Conservation (phyloP, 192 early-diverging fungal species). For the Backusella westeae region DNA sequence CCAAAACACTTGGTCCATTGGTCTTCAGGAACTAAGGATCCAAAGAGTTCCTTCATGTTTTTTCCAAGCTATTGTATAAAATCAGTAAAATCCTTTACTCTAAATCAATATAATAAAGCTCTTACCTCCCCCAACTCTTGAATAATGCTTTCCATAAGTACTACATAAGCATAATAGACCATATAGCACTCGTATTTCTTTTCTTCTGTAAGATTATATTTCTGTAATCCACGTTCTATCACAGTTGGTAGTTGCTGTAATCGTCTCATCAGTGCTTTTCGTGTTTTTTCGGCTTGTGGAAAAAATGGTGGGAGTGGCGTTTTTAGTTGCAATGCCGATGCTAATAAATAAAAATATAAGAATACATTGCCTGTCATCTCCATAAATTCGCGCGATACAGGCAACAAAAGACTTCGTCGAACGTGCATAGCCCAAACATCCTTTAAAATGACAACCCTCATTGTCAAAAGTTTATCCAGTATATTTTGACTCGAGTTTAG, state of each 20-base stretch:
- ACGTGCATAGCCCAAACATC: constrained; percentile 49
- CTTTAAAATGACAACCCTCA: constrained; percentile 65
- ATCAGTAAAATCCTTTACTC: background rate
- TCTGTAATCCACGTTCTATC: constrained; percentile 33
- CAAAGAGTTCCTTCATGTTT: constrained; percentile 17
- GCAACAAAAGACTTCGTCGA: constrained; percentile 53
- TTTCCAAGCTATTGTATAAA: background rate
- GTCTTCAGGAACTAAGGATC: background rate
- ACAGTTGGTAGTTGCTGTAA: constrained; percentile 57
- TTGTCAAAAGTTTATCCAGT: constrained; percentile 71
- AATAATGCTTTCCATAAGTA: constrained; percentile 73
- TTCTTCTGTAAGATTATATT: constrained; percentile 9
- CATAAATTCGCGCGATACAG: constrained; percentile 53
- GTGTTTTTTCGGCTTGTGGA: constrained; percentile 64
- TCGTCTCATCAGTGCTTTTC: constrained; percentile 53
- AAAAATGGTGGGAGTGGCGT: constrained; percentile 74
- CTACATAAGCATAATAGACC: constrained; percentile 75
- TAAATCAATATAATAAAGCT: background rate
- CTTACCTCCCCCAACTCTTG: constrained; percentile 59
- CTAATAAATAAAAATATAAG: constrained; percentile 74
- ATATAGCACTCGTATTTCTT: constrained; percentile 59
- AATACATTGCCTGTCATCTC: constrained; percentile 68
- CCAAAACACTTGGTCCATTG: constrained; percentile 13
- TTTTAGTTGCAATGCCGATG: constrained; percentile 72
- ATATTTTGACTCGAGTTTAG: constrained; percentile 69